Percentiles rank a stretch among this genome's conserved stretches.
Conservation (phyloP, 2,329 filamentous ascomycete species). For the Diaporthe amygdali region DNA sequence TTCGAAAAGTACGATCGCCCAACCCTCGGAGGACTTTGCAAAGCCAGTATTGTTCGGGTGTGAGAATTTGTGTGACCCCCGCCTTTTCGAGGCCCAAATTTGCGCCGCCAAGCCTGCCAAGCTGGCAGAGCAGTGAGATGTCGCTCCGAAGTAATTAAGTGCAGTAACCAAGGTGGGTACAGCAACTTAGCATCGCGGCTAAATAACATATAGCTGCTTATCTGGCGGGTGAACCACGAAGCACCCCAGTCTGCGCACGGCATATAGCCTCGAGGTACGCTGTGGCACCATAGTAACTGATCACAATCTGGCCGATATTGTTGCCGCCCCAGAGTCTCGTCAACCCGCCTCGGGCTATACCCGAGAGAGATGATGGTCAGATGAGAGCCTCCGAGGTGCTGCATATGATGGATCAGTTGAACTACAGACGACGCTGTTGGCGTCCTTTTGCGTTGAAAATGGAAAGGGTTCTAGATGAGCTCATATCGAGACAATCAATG, state of each 20-base stretch:
- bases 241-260: background rate
- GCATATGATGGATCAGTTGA: background rate
- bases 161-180: no score
- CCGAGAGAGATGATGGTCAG: background rate
- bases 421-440: background rate
- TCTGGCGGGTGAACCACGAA: background rate
- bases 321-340: background rate
- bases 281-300: background rate
- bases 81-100: background rate
- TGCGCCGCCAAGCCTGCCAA: slow-evolving; percentile 1
- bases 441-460: background rate
- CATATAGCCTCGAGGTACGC: background rate
- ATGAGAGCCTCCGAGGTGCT: background rate
- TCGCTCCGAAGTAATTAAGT: background rate
- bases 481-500: background rate
- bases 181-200: background rate
- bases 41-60: background rate
- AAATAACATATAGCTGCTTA: background rate
- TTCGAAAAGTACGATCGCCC: background rate
- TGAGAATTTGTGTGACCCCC: background rate
- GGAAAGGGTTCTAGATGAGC: background rate
- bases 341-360: background rate
- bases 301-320: slow-evolving; percentile 1
- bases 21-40: background rate
- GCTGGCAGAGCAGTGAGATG: background rate